Conservation (phyloP, 352 stramenopile genomes). For the Pythium coloratum region DNA sequence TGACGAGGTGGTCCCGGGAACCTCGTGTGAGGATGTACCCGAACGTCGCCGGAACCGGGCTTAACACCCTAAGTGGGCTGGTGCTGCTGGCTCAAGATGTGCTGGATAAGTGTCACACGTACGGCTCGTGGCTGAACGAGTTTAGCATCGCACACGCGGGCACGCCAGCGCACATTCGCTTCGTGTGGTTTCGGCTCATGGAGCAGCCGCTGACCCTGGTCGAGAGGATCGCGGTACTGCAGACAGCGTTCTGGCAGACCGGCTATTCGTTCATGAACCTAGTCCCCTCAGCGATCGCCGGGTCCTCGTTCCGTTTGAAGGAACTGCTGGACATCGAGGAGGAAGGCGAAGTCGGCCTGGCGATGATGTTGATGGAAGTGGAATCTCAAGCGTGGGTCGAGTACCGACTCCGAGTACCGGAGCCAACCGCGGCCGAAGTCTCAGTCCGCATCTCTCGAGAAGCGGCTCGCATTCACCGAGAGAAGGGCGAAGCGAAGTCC, state of each 20-base stretch:
- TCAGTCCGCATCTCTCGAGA: too few species aligned
- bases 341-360: not conserved
- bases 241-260: conserved; percentile 2
- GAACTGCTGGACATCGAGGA: not conserved
- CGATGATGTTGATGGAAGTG: not conserved
- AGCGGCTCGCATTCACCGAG: too few species aligned
- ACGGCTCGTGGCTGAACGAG: not conserved
- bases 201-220: not conserved
- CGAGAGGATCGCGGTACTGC: not conserved
- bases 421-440: too few species aligned
- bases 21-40: too few species aligned
- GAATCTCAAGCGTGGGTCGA: too few species aligned
- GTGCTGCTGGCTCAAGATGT: too few species aligned
- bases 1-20: too few species aligned
- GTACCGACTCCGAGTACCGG: too few species aligned
- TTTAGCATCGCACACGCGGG: conserved; percentile 2
- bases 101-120: too few species aligned
- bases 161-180: not conserved
- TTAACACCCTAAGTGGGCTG: too few species aligned
- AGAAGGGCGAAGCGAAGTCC: too few species aligned
- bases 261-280: conserved; percentile 18
- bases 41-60: too few species aligned
- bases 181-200: not conserved
- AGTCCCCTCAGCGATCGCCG: not conserved
- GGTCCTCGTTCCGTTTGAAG: not conserved